Evolutionary conservation across 169 alveolate species (phyloP).

Genomic region (Babesia gibsoni): DNA sequence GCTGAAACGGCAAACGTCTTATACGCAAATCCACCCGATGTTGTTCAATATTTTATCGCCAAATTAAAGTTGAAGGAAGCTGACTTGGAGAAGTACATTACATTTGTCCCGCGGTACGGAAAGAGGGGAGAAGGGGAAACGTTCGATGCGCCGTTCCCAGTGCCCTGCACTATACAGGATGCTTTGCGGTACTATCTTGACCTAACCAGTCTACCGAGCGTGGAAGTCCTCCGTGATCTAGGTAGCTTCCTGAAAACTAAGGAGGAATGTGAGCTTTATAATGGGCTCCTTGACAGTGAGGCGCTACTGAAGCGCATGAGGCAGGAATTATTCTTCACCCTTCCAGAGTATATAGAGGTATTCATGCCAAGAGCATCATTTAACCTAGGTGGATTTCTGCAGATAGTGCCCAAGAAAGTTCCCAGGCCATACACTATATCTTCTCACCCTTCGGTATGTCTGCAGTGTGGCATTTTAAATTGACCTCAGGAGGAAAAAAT

Average conservation of each 20-base stretch:
- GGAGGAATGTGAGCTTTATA: constrained; percentile 60
- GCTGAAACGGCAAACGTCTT: constrained; percentile 73
- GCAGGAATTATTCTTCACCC: constrained; percentile 63
- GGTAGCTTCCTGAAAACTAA: constrained; percentile 67
- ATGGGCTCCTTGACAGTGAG: constrained; percentile 41
- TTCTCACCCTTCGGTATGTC: constrained; percentile 67
- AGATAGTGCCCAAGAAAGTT: constrained; percentile 68
- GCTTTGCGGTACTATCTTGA: constrained; percentile 74
- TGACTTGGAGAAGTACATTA: constrained; percentile 63
- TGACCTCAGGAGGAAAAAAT: not conserved
- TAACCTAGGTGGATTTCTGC: constrained; percentile 76
- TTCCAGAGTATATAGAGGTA: constrained; percentile 70
- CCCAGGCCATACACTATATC: constrained; percentile 80
- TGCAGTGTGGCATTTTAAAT: not conserved
- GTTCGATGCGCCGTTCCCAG: constrained; percentile 51
- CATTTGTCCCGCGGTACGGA: constrained; percentile 62
- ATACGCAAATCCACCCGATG: constrained; percentile 64
- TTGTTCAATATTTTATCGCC: constrained; percentile 53
- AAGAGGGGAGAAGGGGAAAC: not conserved
- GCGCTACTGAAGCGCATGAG: constrained; percentile 46
- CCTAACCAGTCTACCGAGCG: constrained; percentile 70
- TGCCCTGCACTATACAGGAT: constrained; percentile 53
- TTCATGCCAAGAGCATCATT: constrained; percentile 69
- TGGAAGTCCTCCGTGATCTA: constrained; percentile 61
- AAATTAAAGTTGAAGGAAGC: constrained; percentile 36